These are phyloP conservation scores for Amphicarpaea edgeworthii DNA, from an alignment of 306 rosid species.

Conservation along the genomic window DNA sequence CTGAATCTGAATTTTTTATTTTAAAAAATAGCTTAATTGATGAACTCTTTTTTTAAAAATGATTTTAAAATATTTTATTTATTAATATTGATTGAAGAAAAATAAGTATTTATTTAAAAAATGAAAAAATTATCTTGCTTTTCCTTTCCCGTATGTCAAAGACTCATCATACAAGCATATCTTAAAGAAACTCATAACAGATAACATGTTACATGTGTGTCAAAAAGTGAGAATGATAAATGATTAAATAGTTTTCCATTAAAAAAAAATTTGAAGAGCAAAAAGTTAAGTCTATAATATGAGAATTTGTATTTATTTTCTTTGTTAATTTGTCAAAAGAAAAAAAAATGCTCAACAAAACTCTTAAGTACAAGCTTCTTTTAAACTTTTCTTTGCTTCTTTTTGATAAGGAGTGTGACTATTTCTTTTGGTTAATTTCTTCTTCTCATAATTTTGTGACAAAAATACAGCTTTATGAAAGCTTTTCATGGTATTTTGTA, in stretches of 20 bases:
- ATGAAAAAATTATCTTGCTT: neutral
- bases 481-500: constrained; percentile 17
- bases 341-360: neutral
- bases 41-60: too few species aligned
- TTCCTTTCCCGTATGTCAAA: neutral
- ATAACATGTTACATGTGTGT: too few species aligned
- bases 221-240: neutral
- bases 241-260: neutral
- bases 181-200: too few species aligned
- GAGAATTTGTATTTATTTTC: neutral
- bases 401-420: constrained; percentile 17
- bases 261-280: neutral
- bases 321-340: neutral
- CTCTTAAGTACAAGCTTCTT: too few species aligned
- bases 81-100: neutral
- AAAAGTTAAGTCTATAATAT: neutral
- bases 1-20: too few species aligned
- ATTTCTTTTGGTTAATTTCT: constrained; percentile 23
- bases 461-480: constrained; percentile 20
- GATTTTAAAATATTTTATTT: too few species aligned
- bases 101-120: neutral
- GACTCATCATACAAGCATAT: neutral
- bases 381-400: constrained; percentile 15
- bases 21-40: too few species aligned
- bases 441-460: constrained; percentile 19